A percentile compares a stretch with the other conserved stretches of the same genome.
Evolutionary conservation across 352 stramenopile species (phyloP).

Genomic region (Pythium monospermum): DNA sequence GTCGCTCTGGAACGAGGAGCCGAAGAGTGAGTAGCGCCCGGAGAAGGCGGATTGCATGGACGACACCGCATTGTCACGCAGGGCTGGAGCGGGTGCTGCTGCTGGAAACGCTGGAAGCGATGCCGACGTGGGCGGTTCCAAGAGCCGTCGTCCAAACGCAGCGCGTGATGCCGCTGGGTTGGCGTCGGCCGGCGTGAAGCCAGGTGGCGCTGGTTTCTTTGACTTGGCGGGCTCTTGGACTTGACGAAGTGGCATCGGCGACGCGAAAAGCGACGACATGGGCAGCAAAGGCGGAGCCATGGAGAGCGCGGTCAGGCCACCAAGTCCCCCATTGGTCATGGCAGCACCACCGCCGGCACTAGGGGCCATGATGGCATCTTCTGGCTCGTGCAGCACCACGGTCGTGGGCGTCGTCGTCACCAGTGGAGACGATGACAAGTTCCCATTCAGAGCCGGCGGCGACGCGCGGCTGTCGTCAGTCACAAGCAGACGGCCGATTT

Average conservation of each 20-base stretch:
- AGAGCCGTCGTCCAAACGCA: slow-evolving; percentile 40
- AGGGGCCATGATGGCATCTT: too few species aligned
- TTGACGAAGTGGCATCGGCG: background rate
- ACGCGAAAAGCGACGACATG: slow-evolving; percentile 10
- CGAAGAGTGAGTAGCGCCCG: slow-evolving; percentile 43
- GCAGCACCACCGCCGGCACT: too few species aligned
- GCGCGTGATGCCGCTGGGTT: slow-evolving; percentile 40
- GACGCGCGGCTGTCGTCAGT: slow-evolving; percentile 5
- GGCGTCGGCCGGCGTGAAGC: slow-evolving; percentile 56
- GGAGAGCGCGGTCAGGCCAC: slow-evolving; percentile 1
- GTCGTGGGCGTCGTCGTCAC: background rate
- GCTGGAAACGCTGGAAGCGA: background rate
- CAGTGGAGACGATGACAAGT: background rate
- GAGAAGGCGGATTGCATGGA: slow-evolving; percentile 25
- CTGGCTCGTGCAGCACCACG: background rate
- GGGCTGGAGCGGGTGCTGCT: background rate
- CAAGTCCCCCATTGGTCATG: background rate
- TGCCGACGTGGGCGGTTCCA: background rate
- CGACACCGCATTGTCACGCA: background rate
- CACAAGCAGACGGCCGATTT: slow-evolving; percentile 15
- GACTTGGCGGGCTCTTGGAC: too few species aligned
- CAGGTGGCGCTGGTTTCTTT: slow-evolving; percentile 37
- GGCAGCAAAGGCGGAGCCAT: slow-evolving; percentile 6
- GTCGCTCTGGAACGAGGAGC: slow-evolving; percentile 10
- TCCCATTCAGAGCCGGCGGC: background rate